Evolutionary conservation across 73 alveolate species (phyloP).

Genomic region (Loxodes magnus): DNA sequence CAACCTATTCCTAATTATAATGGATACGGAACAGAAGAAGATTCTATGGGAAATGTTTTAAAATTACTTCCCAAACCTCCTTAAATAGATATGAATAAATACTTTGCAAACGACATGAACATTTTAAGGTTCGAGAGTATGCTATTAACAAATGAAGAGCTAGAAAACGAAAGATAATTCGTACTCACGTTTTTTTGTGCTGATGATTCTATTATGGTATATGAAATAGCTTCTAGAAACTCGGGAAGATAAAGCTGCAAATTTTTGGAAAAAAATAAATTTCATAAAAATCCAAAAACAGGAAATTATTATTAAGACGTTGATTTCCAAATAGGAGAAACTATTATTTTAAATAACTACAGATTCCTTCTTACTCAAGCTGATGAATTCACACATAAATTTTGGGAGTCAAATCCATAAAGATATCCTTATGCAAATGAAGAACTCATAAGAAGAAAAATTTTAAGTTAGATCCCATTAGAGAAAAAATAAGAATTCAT

Average conservation of each 20-base stretch:
- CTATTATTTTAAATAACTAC: constrained; percentile 45
- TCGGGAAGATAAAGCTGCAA: constrained; percentile 72
- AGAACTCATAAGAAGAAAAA: not conserved
- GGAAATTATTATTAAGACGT: constrained; percentile 52
- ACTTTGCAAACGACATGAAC: constrained; percentile 80
- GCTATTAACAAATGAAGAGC: constrained; percentile 70
- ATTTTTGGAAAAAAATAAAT: constrained; percentile 43
- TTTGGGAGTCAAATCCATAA: constrained; percentile 63
- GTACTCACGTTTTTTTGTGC: constrained; percentile 81
- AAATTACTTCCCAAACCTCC: constrained; percentile 77
- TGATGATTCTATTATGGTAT: constrained; percentile 84
- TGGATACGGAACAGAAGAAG: constrained; percentile 92
- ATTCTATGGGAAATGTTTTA: constrained; percentile 77
- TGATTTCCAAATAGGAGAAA: constrained; percentile 61
- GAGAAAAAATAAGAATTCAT: too few relatives aligned
- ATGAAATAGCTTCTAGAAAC: constrained; percentile 76
- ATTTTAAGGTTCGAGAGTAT: constrained; percentile 80
- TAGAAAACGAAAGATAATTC: constrained; percentile 83
- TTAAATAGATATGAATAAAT: constrained; percentile 66
- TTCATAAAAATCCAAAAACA: constrained; percentile 63
- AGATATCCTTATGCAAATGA: constrained; percentile 51
- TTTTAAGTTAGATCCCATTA: too few relatives aligned
- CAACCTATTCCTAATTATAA: constrained; percentile 85
- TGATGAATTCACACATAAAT: constrained; percentile 77
- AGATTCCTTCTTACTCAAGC: constrained; percentile 53